Evolutionary conservation across 345 rosid genomes (phyloP).

Genomic region (Streptanthus diversifolius): DNA sequence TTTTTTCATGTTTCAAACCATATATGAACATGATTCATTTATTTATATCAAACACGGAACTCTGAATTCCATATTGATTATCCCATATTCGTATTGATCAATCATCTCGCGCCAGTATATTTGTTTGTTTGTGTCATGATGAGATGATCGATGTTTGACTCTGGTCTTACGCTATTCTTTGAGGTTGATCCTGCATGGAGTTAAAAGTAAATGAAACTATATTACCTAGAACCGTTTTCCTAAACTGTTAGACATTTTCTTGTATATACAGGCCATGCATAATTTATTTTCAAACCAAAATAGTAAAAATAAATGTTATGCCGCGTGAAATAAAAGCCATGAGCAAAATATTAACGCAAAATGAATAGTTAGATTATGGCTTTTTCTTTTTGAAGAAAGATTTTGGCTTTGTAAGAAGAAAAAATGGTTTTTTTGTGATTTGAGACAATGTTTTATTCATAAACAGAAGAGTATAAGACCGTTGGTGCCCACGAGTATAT

Average conservation of each 20-base stretch:
- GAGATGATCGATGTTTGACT: background rate
- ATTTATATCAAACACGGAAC: background rate
- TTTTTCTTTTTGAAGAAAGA: no score
- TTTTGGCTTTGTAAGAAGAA: background rate
- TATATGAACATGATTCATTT: constrained; percentile 1
- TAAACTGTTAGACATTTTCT: background rate
- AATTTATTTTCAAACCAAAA: background rate
- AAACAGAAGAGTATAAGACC: background rate
- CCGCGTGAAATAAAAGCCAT: no score
- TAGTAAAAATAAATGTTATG: background rate
- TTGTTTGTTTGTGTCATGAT: background rate
- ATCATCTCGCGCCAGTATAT: background rate
- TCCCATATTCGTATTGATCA: background rate
- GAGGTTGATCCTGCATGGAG: constrained; percentile 17
- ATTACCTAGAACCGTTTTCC: background rate
- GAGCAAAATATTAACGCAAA: background rate
- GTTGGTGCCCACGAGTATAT: no score
- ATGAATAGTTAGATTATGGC: background rate
- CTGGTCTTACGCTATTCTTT: constrained; percentile 2
- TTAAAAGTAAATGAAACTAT: background rate
- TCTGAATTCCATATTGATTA: background rate
- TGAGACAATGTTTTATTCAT: background rate
- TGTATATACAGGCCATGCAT: background rate
- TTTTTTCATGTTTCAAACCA: constrained; percentile 6
- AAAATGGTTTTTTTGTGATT: background rate